Base-by-base conservation (phyloP, 2,329 filamentous ascomycete species). In the Basipetospora chlamydospora region DNA sequence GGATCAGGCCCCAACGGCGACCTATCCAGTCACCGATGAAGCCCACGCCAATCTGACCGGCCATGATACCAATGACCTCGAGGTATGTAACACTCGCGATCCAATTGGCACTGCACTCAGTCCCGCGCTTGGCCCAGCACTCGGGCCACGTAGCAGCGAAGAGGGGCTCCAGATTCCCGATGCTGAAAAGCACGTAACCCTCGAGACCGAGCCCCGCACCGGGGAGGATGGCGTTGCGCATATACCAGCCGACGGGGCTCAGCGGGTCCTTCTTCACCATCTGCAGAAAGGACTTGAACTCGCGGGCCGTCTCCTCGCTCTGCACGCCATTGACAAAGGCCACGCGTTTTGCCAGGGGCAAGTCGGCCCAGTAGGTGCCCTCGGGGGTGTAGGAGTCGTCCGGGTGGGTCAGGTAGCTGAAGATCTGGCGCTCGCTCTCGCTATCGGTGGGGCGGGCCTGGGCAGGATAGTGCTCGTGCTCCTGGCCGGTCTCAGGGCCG, bases 171-270 rank as follows among this genome's bases (percentile, higher is more conserved):
- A 96, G 65, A 58, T 94, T 95, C 40, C 88, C 88, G 47, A 96
- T 95, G 43, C 87, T 95, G 67, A 96, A 96, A 15, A 96, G 72
- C 28, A 95, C 87, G 53, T 95, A 96, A 48, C 85, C 88, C 68
- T 96, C 88, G 20, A 96, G 72, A 53, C 86, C 80, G 35, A 96
- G 74, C 54, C 88, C 88, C 45, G 86, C 86, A 59, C 88, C 88
- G 34, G 88, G 88, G 40, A 96, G 75, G 37, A 95, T 80, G 59
- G 87, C 88, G 54, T 93, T 90, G 51, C 77, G 74, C 54, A 92
- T 80, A 57, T 96, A 96, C 68, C 78, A 90, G 17, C 69, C 64
- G n/a, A 96, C 39, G 1, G 87, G 86, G 38, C 78, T 81, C 12
- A 95, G 66, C 21, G 87, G 86, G 50, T 95, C 85, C 38, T 76